Evolutionary conservation across 2,329 filamentous ascomycete genomes (phyloP), one percentile per base, ranked within the genome.

Genomic region (Zasmidium angulare): DNA sequence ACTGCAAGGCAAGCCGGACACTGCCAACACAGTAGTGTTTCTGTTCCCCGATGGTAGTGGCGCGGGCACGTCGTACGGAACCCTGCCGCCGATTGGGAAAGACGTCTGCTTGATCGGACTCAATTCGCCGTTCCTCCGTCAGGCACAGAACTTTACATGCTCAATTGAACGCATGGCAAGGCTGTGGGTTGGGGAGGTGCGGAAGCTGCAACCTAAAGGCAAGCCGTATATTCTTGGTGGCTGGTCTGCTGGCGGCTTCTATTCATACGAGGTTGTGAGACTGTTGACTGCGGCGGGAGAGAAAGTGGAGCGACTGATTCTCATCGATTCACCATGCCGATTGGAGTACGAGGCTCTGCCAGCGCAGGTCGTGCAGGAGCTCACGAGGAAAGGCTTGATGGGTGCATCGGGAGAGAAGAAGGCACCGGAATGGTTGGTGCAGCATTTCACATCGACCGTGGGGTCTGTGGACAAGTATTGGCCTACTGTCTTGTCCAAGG

Each of bases 241-340:
- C 22, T 92, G 89, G 89, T 89, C 85, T n/a, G 89, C 88, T 1
- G 89, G 89, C 23, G 89, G 89, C 36, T 87, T 90, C 50, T 86
- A 87, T 60, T 87, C 88, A 46, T 90, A 64, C 54, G 71, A 70
- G 60, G 64, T 67, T 17, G 63, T 67, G 10, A 70, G 68, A 57
- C 55, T 69, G 20, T 57, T 72, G 11, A 62, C 53, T 2, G 60
- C 46, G 9, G 58, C 55, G 1, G 69, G 69, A 10, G 65, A 69
- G 52, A 68, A 66, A 49, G 61, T 71, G 2, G 67, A 69, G 48
- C 47, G 63, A 31, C 57, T 72, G 51, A 69, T 72, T 17, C 48
- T 72, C 14, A 71, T 72, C 21, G 69, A 72, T 50, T 69, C 68
- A 36, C 69, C 69, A 2, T 70, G 68, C 55, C 64, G 67, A 9